Percentiles rank a stretch among this genome's conserved stretches.
Conservation (phyloP, 2,329 filamentous ascomycete genomes). For the Diaporthe ilicicola region DNA sequence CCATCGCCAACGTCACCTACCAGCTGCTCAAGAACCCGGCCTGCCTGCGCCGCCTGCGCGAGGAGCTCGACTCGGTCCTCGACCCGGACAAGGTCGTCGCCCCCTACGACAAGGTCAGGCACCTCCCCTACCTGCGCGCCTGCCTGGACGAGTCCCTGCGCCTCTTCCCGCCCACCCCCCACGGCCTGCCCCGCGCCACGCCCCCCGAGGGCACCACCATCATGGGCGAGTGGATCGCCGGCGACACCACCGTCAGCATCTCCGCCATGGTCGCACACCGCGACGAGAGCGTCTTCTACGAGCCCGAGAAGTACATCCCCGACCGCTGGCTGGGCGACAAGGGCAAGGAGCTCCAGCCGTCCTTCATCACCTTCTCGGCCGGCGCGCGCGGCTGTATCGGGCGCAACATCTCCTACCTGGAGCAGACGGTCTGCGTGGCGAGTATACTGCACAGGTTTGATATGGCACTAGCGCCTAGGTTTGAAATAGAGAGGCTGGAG, state of each 20-base stretch:
- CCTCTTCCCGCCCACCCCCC: slow-evolving; percentile 46
- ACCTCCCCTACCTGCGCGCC: slow-evolving; percentile 50
- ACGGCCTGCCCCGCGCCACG: slow-evolving; percentile 56
- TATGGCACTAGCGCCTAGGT: slow-evolving; percentile 37
- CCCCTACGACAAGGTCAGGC: slow-evolving; percentile 46
- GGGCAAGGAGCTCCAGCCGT: slow-evolving; percentile 24
- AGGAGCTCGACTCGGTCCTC: slow-evolving; percentile 56
- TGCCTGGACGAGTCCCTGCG: slow-evolving; percentile 56
- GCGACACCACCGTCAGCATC: slow-evolving; percentile 48
- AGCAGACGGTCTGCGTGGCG: slow-evolving; percentile 55
- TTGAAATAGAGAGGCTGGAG: slow-evolving; percentile 10
- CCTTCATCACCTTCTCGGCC: neutral
- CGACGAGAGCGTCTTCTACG: slow-evolving; percentile 48
- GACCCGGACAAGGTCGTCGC: slow-evolving; percentile 53
- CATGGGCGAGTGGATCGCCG: slow-evolving; percentile 49
- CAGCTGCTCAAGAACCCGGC: slow-evolving; percentile 58
- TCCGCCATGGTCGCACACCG: slow-evolving; percentile 58
- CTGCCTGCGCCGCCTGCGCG: slow-evolving; percentile 48
- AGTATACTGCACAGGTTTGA: slow-evolving; percentile 53
- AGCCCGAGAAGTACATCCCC: slow-evolving; percentile 48
- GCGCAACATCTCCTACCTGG: slow-evolving; percentile 50
- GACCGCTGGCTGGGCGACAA: slow-evolving; percentile 45
- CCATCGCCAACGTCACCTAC: slow-evolving; percentile 56
- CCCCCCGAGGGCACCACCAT: slow-evolving; percentile 50
- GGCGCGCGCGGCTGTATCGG: slow-evolving; percentile 38